Evolutionary conservation across 371 early-diverging fungal species (phyloP).

Genomic region (Mortierella sp.): DNA sequence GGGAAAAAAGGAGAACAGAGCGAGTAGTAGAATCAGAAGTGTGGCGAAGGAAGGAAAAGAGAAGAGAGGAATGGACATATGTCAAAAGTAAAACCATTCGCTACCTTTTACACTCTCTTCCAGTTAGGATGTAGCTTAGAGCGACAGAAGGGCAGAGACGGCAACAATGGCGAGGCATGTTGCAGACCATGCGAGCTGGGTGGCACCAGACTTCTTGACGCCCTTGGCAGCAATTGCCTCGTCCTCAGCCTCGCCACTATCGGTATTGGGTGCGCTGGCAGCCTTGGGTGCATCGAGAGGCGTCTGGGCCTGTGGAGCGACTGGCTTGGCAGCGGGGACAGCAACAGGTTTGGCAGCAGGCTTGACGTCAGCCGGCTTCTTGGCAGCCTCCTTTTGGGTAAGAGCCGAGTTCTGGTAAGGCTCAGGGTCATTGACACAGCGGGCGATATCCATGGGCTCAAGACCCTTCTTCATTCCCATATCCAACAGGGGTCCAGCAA

Average conservation of each 20-base stretch:
- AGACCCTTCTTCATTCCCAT: conserved; percentile 30
- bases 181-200: conserved; percentile 22
- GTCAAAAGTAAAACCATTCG: background rate
- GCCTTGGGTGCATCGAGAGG: background rate
- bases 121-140: conserved; percentile 4
- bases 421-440: conserved; percentile 26
- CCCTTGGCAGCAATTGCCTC: conserved; percentile 2
- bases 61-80: no score
- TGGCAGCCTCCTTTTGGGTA: conserved; percentile 22
- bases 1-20: background rate
- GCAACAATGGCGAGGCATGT: conserved; percentile 39
- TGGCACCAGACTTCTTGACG: conserved; percentile 17
- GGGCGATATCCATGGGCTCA: conserved; percentile 44
- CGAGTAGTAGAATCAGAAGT: background rate
- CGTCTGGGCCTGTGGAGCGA: background rate
- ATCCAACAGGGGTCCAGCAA: conserved; percentile 41
- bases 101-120: background rate
- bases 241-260: conserved; percentile 5
- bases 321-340: background rate
- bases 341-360: conserved; percentile 3
- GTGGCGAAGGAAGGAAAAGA: background rate
- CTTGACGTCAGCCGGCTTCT: conserved; percentile 19
- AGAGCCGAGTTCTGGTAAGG: conserved; percentile 32
- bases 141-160: conserved; percentile 18
- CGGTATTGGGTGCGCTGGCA: background rate